Base-by-base conservation (phyloP, 2,329 filamentous ascomycete genomes). In the Xylaria sp. region DNA sequence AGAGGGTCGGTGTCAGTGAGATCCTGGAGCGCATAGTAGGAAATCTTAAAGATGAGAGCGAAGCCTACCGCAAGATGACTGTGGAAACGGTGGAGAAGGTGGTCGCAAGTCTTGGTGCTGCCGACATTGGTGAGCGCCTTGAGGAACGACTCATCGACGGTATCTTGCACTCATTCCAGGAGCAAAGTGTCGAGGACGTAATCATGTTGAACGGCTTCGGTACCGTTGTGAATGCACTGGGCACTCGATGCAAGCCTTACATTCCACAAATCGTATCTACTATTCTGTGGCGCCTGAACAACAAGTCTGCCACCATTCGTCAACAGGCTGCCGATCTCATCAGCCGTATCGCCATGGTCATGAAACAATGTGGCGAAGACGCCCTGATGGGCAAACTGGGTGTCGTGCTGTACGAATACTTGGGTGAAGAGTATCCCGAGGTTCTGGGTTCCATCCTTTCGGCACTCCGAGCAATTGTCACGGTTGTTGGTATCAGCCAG, bases 21-120 rank as follows among this genome's bases (percentile, higher is more conserved):
- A 97, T 99, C 61, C 81, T 97, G 3, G 91, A 97, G 74, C 83
- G 92, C 52, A 90, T 97, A 59, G 94, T 97, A 55, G 89, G 86
- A 76, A 97, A 99, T 72, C 83, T 99, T 67, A 99, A 99, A 76
- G 94, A 99, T 71, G 94, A 99, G 75, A 97, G 90, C 73, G 94
- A 99, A 73, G 89, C 93, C 0, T 99, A 99, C 76, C 88, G 94
- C 54, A 97, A 97, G 80, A 99, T 99, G 94, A 97, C 94, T 0
- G 89, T 99, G 39, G 94, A 99, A 79, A 97, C 94, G 0, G 86
- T 97, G 7, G 94, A 99, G 77, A 99, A 97, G 77, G 86, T 97
- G 52, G 89, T 99, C 69, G 92, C 93, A 13, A 91, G 91, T 58
- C 82, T 97, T 57, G 94, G 94, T 58, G 92, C 93, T 6, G 93